phyloP scores from a whole-genome alignment of 768 basidiomycete genomes.

The Hysterangium stoloniferum region DNA sequence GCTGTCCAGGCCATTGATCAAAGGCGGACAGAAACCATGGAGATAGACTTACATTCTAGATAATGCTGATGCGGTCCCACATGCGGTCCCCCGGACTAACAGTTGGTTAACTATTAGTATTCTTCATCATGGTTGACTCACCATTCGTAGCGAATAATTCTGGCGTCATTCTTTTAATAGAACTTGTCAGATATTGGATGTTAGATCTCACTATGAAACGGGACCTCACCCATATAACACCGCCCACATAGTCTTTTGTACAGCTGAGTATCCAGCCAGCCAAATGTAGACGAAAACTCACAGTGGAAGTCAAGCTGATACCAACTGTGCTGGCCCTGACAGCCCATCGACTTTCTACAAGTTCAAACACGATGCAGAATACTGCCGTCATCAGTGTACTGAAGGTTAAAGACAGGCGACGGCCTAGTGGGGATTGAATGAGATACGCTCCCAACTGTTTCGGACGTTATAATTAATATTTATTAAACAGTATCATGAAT shows the following conservation, averaged over 20 bases:
- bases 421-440: conserved; percentile 59
- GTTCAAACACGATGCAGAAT: conserved; percentile 64
- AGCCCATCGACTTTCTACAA: conserved; percentile 47
- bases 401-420: conserved; percentile 62
- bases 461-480: not conserved
- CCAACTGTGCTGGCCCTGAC: conserved; percentile 66
- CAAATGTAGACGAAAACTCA: conserved; percentile 23
- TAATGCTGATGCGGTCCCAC: conserved; percentile 79
- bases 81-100: conserved; percentile 77
- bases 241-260: conserved; percentile 68
- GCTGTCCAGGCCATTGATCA: conserved; percentile 31
- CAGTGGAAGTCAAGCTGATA: conserved; percentile 70
- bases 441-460: conserved; percentile 76
- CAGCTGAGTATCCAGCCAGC: conserved; percentile 14
- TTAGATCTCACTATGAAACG: too few species aligned
- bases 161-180: conserved; percentile 11
- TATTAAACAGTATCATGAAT: conserved; percentile 1
- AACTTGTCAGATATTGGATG: not conserved
- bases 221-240: conserved; percentile 62
- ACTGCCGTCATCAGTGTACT: conserved; percentile 71
- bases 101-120: not conserved
- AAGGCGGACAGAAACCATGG: not conserved
- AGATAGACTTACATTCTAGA: conserved; percentile 63
- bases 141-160: conserved; percentile 50
- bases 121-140: conserved; percentile 20